Evolutionary conservation across 768 basidiomycete genomes (phyloP).

Genomic region (Kwoniella newhampshirensis): DNA sequence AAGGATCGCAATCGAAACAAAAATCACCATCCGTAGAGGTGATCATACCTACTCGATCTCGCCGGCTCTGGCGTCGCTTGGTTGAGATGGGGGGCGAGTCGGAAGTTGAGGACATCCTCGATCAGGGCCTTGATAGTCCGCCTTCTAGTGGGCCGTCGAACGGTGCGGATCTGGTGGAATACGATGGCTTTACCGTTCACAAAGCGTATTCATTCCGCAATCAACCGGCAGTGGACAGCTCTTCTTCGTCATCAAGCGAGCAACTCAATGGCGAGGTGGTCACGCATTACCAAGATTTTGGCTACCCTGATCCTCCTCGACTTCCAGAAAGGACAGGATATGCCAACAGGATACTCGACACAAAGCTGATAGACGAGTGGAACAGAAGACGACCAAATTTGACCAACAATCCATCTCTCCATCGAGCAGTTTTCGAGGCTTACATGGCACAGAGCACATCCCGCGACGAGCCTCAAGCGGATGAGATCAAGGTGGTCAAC

Average conservation of each 20-base stretch:
- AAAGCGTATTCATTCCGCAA: background rate
- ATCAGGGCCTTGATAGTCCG: background rate
- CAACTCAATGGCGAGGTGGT: too few species aligned
- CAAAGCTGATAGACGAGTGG: constrained; percentile 24
- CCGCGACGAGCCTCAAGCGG: constrained; percentile 68
- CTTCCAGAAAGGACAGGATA: constrained; percentile 11
- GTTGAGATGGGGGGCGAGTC: constrained; percentile 15
- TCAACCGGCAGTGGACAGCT: too few species aligned
- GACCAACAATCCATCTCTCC: constrained; percentile 29
- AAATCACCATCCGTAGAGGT: constrained; percentile 1
- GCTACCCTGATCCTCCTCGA: constrained; percentile 8
- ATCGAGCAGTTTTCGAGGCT: constrained; percentile 63
- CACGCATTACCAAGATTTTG: too few species aligned
- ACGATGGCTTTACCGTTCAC: constrained; percentile 9
- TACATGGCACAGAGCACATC: constrained; percentile 67
- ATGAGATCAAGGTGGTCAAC: constrained; percentile 68
- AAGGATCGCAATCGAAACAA: background rate
- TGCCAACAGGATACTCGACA: constrained; percentile 20
- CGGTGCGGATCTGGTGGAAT: constrained; percentile 9
- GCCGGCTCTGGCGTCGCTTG: background rate
- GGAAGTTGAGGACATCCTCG: constrained; percentile 21
- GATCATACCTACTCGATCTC: constrained; percentile 17
- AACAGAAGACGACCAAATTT: constrained; percentile 16
- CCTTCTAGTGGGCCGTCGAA: constrained; percentile 14
- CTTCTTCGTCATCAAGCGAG: too few species aligned